A percentile compares a stretch with the other conserved stretches of the same genome.
Evolutionary conservation across 441 rosid genomes (phyloP).

Genomic region (Pelargonium myrrhifolium): DNA sequence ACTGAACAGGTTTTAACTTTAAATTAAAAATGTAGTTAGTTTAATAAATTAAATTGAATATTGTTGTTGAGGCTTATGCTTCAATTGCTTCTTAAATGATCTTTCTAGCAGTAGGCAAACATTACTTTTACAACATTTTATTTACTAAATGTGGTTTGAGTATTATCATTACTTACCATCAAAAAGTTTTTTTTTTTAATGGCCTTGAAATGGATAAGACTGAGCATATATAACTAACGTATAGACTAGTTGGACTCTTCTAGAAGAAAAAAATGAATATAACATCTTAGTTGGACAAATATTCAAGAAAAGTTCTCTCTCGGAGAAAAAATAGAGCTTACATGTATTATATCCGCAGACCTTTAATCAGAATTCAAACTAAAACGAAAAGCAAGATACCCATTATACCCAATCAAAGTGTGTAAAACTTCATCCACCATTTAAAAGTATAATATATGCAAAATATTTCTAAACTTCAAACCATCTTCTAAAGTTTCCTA

Average conservation of each 20-base stretch:
- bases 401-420: neutral
- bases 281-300: neutral
- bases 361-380: neutral
- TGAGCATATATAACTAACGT: neutral
- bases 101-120: neutral
- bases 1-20: neutral
- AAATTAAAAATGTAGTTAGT: neutral
- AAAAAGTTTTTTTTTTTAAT: neutral
- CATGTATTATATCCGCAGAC: neutral
- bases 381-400: neutral
- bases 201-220: neutral
- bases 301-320: neutral
- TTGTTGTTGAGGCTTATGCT: neutral
- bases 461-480: constrained; percentile 3
- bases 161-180: neutral
- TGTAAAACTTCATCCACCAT: neutral
- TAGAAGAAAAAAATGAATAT: neutral
- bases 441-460: neutral
- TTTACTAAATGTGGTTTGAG: neutral
- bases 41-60: neutral
- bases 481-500: neutral
- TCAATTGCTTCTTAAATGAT: neutral
- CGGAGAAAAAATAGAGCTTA: neutral
- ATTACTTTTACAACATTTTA: neutral
- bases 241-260: neutral